phyloP scores from a whole-genome alignment of 2,329 filamentous ascomycete species.

The Macrophomina pseudophaseolina region DNA sequence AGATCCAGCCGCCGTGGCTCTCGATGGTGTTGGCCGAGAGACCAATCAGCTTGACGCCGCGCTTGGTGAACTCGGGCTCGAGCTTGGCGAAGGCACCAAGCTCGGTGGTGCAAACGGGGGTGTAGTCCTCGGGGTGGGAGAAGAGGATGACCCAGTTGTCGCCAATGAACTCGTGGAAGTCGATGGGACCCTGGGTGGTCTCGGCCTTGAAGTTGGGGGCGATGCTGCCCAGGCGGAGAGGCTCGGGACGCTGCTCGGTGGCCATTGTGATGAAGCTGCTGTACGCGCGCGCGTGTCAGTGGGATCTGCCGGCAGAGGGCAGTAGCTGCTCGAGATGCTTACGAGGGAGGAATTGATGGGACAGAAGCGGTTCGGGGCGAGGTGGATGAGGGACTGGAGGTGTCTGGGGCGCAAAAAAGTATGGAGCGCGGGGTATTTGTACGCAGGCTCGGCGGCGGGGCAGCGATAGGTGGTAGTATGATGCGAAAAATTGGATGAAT shows the following conservation, averaged over 20 bases:
- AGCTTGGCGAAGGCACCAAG: constrained; percentile 91
- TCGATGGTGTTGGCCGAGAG: constrained; percentile 82
- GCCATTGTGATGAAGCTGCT: constrained; percentile 25
- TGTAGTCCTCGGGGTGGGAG: constrained; percentile 87
- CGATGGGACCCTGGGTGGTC: constrained; percentile 76
- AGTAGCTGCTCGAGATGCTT: neutral
- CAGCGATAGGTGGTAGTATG: constrained; percentile 13
- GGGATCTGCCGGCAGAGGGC: neutral
- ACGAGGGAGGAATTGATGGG: neutral
- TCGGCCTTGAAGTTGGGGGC: constrained; percentile 86
- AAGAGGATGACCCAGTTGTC: constrained; percentile 83
- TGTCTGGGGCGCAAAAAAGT: neutral
- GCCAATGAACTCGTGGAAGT: constrained; percentile 82
- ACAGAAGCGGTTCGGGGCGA: neutral
- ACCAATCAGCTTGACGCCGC: constrained; percentile 89
- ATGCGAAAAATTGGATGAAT: constrained; percentile 26
- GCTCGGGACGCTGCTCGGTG: constrained; percentile 36
- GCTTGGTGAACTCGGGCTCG: constrained; percentile 83
- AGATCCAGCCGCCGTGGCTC: constrained; percentile 87
- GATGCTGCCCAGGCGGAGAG: constrained; percentile 68
- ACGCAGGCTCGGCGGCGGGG: constrained; percentile 6
- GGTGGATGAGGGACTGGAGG: neutral
- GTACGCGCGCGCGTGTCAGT: neutral
- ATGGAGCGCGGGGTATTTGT: constrained; percentile 24
- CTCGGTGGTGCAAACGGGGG: constrained; percentile 94